These are phyloP conservation scores for Tylopilus orsonianus DNA, from an alignment of 1,284 basidiomycete species.

Conservation along the genomic window DNA sequence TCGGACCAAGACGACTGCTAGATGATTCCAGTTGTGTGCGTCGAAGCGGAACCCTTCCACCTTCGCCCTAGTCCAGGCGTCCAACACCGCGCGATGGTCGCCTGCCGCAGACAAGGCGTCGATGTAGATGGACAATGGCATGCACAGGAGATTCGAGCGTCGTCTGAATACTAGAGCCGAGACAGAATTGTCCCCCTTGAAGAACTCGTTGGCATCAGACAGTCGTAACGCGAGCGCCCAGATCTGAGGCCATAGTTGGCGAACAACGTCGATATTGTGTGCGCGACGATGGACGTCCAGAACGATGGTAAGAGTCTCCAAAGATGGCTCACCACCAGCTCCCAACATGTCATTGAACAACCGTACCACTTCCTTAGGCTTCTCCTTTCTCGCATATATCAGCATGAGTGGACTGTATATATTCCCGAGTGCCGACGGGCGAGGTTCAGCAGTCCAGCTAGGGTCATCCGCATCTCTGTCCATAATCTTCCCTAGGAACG, in stretches of 20 bases:
- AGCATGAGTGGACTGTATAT: constrained; percentile 69
- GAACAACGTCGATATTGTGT: constrained; percentile 56
- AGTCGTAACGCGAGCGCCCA: constrained; percentile 51
- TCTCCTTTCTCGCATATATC: constrained; percentile 49
- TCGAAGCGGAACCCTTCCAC: constrained; percentile 81
- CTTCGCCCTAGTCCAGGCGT: constrained; percentile 68
- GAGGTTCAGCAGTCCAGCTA: constrained; percentile 43
- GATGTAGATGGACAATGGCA: constrained; percentile 85
- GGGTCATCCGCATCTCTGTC: constrained; percentile 35
- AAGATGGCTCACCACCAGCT: constrained; percentile 53
- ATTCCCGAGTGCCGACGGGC: constrained; percentile 46
- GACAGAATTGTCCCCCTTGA: constrained; percentile 20
- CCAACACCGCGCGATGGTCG: constrained; percentile 61
- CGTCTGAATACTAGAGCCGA: constrained; percentile 25
- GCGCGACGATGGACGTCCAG: constrained; percentile 76
- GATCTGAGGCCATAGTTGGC: constrained; percentile 72
- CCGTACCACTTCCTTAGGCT: constrained; percentile 57
- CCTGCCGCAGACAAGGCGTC: constrained; percentile 72
- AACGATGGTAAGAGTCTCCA: constrained; percentile 65
- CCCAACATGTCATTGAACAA: constrained; percentile 58
- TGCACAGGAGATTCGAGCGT: constrained; percentile 62
- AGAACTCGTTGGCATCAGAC: constrained; percentile 38
- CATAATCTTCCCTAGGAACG: constrained; percentile 57
- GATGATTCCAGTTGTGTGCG: constrained; percentile 91
- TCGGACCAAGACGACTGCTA: constrained; percentile 73